A percentile compares a stretch with the other conserved stretches of the same genome.
phyloP scores from a whole-genome alignment of 192 early-diverging fungal genomes.

The Coemansia sp. region DNA sequence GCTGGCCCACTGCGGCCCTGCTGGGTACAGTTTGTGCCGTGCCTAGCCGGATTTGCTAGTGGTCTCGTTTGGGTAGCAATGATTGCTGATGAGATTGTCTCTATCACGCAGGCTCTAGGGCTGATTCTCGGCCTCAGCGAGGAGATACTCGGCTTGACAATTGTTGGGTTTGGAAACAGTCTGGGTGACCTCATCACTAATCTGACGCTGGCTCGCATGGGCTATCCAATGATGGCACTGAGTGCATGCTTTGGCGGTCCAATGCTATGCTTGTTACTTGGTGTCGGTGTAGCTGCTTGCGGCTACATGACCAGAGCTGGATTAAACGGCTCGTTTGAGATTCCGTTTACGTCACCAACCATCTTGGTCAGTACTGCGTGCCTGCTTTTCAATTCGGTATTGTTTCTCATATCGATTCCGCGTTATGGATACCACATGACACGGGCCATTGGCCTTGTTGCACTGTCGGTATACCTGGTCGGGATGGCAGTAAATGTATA shows the following conservation, averaged over 20 bases:
- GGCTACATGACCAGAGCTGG: slow-evolving; percentile 54
- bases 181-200: slow-evolving; percentile 92
- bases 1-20: neutral
- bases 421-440: slow-evolving; percentile 64
- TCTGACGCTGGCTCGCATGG: slow-evolving; percentile 85
- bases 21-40: slow-evolving; percentile 36
- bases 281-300: slow-evolving; percentile 76
- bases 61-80: slow-evolving; percentile 85
- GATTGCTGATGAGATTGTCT: slow-evolving; percentile 88
- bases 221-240: slow-evolving; percentile 92
- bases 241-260: slow-evolving; percentile 93
- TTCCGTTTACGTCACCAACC: slow-evolving; percentile 63
- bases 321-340: slow-evolving; percentile 52
- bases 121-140: slow-evolving; percentile 75
- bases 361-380: slow-evolving; percentile 70
- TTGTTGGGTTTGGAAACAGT: slow-evolving; percentile 87
- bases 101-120: slow-evolving; percentile 78
- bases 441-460: slow-evolving; percentile 57
- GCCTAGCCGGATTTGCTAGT: slow-evolving; percentile 73
- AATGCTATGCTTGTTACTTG: slow-evolving; percentile 85
- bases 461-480: slow-evolving; percentile 60
- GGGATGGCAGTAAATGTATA: slow-evolving; percentile 64
- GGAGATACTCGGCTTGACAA: slow-evolving; percentile 76
- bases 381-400: slow-evolving; percentile 60
- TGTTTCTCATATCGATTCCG: slow-evolving; percentile 64